These are phyloP conservation scores for Leucocoprinus leucothites DNA, from an alignment of 768 basidiomycete species.

Conservation along the genomic window DNA sequence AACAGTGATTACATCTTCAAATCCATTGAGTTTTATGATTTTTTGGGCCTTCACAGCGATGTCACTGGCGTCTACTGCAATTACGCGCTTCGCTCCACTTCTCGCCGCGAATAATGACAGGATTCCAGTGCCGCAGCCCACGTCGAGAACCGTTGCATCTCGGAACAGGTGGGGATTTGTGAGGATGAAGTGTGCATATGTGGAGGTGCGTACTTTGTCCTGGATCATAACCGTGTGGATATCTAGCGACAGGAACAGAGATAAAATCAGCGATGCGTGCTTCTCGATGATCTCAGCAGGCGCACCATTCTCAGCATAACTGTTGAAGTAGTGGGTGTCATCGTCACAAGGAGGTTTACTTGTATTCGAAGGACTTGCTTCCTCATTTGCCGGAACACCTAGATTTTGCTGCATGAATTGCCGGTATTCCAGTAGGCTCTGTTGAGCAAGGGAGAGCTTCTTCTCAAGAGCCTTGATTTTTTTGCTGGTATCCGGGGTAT, in stretches of 20 bases:
- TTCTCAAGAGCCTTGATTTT: constrained; percentile 59
- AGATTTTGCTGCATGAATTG: constrained; percentile 52
- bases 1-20: constrained; percentile 77
- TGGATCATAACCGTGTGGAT: constrained; percentile 97
- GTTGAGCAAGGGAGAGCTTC: constrained; percentile 55
- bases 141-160: constrained; percentile 87
- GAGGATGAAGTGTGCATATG: constrained; percentile 90
- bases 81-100: constrained; percentile 86
- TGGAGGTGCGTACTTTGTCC: constrained; percentile 90
- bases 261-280: no score
- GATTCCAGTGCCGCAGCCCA: constrained; percentile 95
- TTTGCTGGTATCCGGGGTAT: constrained; percentile 28
- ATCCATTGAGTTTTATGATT: constrained; percentile 74
- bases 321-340: constrained; percentile 92
- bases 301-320: constrained; percentile 84
- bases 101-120: constrained; percentile 87
- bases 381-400: constrained; percentile 40
- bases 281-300: constrained; percentile 14
- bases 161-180: constrained; percentile 78
- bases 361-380: constrained; percentile 29
- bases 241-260: constrained; percentile 42
- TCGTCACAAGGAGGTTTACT: constrained; percentile 59
- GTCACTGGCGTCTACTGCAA: constrained; percentile 88
- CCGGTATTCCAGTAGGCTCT: constrained; percentile 63
- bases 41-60: constrained; percentile 74